These are phyloP conservation scores for Ceratocystis cacaofunesta DNA, from an alignment of 2,329 filamentous ascomycete genomes.

Conservation along the genomic window DNA sequence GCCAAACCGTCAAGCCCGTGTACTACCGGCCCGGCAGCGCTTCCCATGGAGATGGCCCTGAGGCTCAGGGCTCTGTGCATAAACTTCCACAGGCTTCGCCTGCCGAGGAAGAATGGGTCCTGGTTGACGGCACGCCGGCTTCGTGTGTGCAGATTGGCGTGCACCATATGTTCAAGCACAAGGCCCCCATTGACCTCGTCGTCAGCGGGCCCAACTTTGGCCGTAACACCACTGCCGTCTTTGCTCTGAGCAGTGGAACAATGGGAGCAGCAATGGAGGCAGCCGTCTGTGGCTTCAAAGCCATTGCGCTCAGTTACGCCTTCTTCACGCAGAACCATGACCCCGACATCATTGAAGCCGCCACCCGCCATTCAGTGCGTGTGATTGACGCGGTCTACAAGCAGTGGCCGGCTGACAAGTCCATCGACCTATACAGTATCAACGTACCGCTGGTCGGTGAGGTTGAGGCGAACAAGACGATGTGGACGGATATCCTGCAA, in stretches of 20 bases:
- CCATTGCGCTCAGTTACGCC: constrained; percentile 78
- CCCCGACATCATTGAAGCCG: constrained; percentile 61
- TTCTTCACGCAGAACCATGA: constrained; percentile 81
- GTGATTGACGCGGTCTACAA: constrained; percentile 65
- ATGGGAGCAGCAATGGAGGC: constrained; percentile 65
- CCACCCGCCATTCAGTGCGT: constrained; percentile 56
- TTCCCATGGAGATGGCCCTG: constrained; percentile 25
- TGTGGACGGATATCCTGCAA: constrained; percentile 79
- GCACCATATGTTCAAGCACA: constrained; percentile 61
- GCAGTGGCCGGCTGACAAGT: constrained; percentile 53
- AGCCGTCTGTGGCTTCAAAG: constrained; percentile 50
- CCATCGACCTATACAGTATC: constrained; percentile 73
- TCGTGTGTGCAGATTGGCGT: constrained; percentile 71
- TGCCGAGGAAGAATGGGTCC: constrained; percentile 59
- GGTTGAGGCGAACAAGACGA: constrained; percentile 53
- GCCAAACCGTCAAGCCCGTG: constrained; percentile 65
- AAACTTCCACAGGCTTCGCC: constrained; percentile 38
- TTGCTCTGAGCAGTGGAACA: constrained; percentile 63
- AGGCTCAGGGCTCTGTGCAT: constrained; percentile 50
- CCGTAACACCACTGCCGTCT: constrained; percentile 66
- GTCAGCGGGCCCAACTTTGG: constrained; percentile 73
- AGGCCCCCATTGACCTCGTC: constrained; percentile 59
- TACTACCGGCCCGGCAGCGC: constrained; percentile 56
- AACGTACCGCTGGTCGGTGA: constrained; percentile 77
- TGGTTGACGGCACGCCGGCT: constrained; percentile 68